Conservation (phyloP, 768 basidiomycete genomes). For the Polyporus arcularius region DNA sequence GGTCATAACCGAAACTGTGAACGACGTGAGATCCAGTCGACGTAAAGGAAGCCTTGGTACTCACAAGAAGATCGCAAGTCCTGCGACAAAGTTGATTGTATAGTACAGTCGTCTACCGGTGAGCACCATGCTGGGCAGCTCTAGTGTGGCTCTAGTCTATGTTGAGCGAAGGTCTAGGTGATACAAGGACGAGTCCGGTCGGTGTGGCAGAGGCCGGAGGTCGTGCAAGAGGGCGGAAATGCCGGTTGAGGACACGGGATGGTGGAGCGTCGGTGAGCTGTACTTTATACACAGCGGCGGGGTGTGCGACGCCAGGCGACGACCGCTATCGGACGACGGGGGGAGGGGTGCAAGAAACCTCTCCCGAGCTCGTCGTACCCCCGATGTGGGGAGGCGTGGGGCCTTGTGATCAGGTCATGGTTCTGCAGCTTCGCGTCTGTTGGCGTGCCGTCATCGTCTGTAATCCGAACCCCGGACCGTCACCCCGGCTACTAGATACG, state of each 20-base stretch:
- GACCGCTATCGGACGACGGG: neutral
- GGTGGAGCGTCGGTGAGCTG: neutral
- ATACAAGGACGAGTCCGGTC: neutral
- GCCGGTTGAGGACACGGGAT: slow-evolving; percentile 1
- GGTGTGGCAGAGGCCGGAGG: neutral
- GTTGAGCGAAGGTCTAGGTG: neutral
- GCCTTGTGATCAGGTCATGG: slow-evolving; percentile 16
- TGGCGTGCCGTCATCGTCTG: slow-evolving; percentile 11
- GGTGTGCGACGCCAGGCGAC: neutral
- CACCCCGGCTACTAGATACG: neutral
- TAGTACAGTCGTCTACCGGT: slow-evolving; percentile 30
- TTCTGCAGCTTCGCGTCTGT: neutral
- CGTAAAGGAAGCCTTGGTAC: slow-evolving; percentile 6
- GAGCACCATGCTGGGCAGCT: slow-evolving; percentile 12
- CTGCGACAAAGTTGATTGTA: slow-evolving; percentile 34
- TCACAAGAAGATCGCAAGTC: slow-evolving; percentile 36
- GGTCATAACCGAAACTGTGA: slow-evolving; percentile 48
- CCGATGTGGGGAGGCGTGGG: neutral
- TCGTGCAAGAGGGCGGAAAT: neutral
- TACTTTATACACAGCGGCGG: slow-evolving; percentile 6
- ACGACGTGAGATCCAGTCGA: neutral
- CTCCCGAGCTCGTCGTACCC: slow-evolving; percentile 17
- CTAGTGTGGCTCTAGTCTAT: neutral
- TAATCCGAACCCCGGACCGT: slow-evolving; percentile 10
- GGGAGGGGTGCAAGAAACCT: slow-evolving; percentile 10